phyloP scores from a whole-genome alignment of 176 grass and related monocot genomes.

The Triticum dicoccoides region DNA sequence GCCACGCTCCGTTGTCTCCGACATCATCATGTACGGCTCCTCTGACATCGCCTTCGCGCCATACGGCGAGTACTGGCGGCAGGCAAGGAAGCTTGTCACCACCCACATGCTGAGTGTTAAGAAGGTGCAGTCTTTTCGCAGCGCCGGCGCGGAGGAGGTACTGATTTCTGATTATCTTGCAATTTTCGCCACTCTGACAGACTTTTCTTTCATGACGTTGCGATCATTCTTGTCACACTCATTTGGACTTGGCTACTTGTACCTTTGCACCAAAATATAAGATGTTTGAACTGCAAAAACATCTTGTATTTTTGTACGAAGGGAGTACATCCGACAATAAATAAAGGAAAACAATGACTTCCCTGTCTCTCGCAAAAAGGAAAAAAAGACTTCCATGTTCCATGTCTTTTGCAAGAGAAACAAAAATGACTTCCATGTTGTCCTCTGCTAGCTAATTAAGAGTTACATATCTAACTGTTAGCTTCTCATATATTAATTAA shows the following conservation, averaged over 20 bases:
- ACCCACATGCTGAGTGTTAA: constrained; percentile 16
- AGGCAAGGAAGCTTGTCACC: constrained; percentile 26
- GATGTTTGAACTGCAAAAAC: too few species aligned
- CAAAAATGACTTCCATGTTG: too few species aligned
- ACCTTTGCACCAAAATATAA: too few species aligned
- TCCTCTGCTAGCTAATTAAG: too few species aligned
- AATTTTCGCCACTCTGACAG: background rate
- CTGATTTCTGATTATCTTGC: background rate
- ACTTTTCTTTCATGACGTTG: too few species aligned
- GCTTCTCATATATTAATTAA: background rate
- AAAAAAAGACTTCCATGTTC: too few species aligned
- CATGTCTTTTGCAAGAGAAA: background rate
- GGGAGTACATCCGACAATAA: too few species aligned
- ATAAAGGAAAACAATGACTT: too few species aligned
- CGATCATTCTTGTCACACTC: too few species aligned
- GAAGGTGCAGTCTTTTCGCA: background rate
- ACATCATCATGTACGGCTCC: constrained; percentile 16
- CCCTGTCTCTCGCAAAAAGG: too few species aligned
- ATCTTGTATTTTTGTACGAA: too few species aligned
- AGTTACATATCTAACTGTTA: background rate
- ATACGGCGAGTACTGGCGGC: constrained; percentile 53
- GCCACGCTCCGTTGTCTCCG: constrained; percentile 1
- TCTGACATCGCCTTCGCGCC: constrained; percentile 39
- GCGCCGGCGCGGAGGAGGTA: background rate
- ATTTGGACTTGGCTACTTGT: too few species aligned